phyloP scores from a whole-genome alignment of 768 basidiomycete species.

The Mycena galericulata region DNA sequence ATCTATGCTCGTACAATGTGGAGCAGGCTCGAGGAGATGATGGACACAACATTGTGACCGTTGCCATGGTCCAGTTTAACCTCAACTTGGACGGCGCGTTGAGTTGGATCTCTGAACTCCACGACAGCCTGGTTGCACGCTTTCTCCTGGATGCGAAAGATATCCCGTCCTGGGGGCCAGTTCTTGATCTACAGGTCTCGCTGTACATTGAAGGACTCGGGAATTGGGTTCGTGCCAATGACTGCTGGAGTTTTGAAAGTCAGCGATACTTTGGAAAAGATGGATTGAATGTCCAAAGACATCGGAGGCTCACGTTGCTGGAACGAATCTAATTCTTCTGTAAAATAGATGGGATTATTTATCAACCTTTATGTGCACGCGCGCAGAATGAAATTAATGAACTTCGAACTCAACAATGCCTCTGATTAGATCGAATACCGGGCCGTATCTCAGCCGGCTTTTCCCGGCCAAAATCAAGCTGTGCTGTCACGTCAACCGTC shows the following conservation, averaged over 20 bases:
- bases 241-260: constrained; percentile 63
- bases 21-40: constrained; percentile 50
- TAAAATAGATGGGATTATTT: too few species aligned
- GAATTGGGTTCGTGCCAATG: constrained; percentile 58
- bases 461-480: too few species aligned
- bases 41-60: constrained; percentile 48
- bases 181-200: constrained; percentile 53
- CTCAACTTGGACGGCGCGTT: constrained; percentile 44
- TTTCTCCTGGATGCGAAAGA: constrained; percentile 45
- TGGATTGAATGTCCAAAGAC: background rate
- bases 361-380: too few species aligned
- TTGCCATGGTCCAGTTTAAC: constrained; percentile 45
- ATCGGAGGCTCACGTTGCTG: background rate
- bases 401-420: too few species aligned
- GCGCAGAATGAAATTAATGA: too few species aligned
- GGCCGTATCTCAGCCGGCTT: too few species aligned
- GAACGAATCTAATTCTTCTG: background rate
- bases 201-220: constrained; percentile 57
- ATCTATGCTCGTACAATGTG: constrained; percentile 50
- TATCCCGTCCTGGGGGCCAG: constrained; percentile 56
- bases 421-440: too few species aligned
- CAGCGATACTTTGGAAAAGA: constrained; percentile 51
- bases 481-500: too few species aligned
- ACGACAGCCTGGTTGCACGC: constrained; percentile 41
- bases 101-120: constrained; percentile 41